phyloP scores from a whole-genome alignment of 2,329 filamentous ascomycete genomes.

The Septoria linicola region DNA sequence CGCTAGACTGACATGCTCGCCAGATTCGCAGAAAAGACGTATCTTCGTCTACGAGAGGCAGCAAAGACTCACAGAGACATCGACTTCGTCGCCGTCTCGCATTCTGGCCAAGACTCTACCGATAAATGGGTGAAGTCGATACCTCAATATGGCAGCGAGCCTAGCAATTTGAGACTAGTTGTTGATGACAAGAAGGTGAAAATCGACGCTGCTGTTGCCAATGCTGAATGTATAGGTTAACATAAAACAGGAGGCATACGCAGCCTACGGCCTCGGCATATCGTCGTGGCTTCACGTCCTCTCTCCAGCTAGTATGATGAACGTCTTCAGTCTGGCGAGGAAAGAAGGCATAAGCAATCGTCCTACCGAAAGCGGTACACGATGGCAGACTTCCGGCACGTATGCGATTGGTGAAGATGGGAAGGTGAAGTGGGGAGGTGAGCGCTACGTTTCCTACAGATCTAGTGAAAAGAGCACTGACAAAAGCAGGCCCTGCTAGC shows the following conservation, averaged over 20 bases:
- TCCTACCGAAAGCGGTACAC: slow-evolving; percentile 62
- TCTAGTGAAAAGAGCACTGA: neutral
- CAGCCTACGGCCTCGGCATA: slow-evolving; percentile 58
- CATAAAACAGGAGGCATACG: slow-evolving; percentile 58
- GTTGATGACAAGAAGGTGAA: slow-evolving; percentile 51
- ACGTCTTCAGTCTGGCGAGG: slow-evolving; percentile 58
- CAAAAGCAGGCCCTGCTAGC: slow-evolving; percentile 39
- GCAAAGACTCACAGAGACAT: slow-evolving; percentile 53
- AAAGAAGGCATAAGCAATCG: slow-evolving; percentile 66
- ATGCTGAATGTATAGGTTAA: neutral
- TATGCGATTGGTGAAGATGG: slow-evolving; percentile 60
- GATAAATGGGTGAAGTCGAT: slow-evolving; percentile 55
- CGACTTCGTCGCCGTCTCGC: slow-evolving; percentile 62
- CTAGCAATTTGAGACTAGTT: slow-evolving; percentile 58
- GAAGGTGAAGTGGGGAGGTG: slow-evolving; percentile 52
- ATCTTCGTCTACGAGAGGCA: slow-evolving; percentile 54
- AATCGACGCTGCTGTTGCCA: no score
- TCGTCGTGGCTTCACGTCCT: slow-evolving; percentile 63
- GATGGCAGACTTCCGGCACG: slow-evolving; percentile 68
- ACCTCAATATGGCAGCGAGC: slow-evolving; percentile 50
- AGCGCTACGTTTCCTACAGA: neutral
- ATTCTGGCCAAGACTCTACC: slow-evolving; percentile 55
- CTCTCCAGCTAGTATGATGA: slow-evolving; percentile 57
- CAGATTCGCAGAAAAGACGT: slow-evolving; percentile 52
- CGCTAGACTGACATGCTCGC: neutral